Conservation (phyloP, 1,284 basidiomycete species). For the Laetiporus sulphureus region DNA sequence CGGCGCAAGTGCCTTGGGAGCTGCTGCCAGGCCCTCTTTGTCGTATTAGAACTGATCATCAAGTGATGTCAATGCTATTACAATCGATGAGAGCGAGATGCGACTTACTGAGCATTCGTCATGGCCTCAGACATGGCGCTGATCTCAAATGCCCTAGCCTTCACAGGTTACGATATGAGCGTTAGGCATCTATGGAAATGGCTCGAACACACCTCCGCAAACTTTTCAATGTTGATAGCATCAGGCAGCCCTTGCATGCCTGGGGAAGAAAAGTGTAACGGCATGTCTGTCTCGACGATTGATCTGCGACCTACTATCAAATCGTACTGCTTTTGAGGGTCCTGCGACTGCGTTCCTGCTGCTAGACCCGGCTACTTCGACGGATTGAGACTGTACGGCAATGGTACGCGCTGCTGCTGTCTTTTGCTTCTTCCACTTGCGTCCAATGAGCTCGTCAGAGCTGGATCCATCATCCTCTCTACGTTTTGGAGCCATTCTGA, state of each 20-base stretch:
- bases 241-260: conserved; percentile 60
- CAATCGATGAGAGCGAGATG: background rate
- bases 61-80: background rate
- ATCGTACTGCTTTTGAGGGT: conserved; percentile 32
- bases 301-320: conserved; percentile 40
- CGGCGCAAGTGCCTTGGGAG: conserved; percentile 84
- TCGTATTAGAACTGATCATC: conserved; percentile 38
- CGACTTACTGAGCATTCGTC: conserved; percentile 61
- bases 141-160: conserved; percentile 87
- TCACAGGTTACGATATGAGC: conserved; percentile 6
- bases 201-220: conserved; percentile 56
- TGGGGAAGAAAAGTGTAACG: too few relatives aligned
- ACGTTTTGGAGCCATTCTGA: conserved; percentile 48
- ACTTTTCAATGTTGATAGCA: conserved; percentile 80
- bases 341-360: conserved; percentile 27
- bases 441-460: conserved; percentile 31
- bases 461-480: conserved; percentile 30
- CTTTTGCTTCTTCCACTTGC: conserved; percentile 65
- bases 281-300: too few relatives aligned
- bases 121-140: conserved; percentile 83
- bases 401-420: conserved; percentile 60
- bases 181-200: too few relatives aligned
- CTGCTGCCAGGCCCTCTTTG: conserved; percentile 84
- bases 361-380: conserved; percentile 11
- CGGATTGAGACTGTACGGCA: conserved; percentile 43